phyloP scores from a whole-genome alignment of 75 land plant genomes.

The Cryptomeria japonica region DNA sequence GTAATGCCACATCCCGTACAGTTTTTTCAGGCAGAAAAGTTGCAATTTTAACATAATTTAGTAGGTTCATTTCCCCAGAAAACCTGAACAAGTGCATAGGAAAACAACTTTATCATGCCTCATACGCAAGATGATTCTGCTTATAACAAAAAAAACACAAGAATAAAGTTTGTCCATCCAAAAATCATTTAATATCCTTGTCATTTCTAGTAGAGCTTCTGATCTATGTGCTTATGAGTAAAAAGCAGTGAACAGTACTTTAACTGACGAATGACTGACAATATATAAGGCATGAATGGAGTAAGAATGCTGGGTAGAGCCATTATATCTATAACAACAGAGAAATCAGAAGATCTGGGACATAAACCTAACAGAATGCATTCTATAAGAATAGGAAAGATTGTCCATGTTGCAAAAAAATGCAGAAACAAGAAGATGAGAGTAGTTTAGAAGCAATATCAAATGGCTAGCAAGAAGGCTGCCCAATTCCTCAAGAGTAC shows the following conservation, averaged over 20 bases:
- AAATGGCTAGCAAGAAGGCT: background rate
- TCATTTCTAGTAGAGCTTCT: background rate
- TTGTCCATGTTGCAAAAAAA: background rate
- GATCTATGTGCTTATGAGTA: background rate
- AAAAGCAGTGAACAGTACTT: background rate
- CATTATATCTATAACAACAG: background rate
- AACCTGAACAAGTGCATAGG: constrained; percentile 30
- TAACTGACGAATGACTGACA: background rate
- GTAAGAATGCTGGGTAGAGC: background rate
- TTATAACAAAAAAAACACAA: background rate
- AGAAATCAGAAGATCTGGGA: background rate
- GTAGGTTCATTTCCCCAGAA: constrained; percentile 56
- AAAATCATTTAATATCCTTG: background rate
- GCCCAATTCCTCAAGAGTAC: background rate
- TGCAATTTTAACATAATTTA: constrained; percentile 87
- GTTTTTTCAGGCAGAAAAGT: constrained; percentile 74
- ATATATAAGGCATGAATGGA: background rate
- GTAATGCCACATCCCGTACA: constrained; percentile 92
- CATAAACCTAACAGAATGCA: background rate
- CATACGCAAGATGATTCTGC: background rate
- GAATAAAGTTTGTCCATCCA: background rate
- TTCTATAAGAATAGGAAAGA: background rate
- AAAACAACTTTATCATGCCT: background rate
- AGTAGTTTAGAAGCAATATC: background rate
- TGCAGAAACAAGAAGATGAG: background rate